Evolutionary conservation across 2,329 filamentous ascomycete species (phyloP).

Genomic region (Stachybotrys elegans): DNA sequence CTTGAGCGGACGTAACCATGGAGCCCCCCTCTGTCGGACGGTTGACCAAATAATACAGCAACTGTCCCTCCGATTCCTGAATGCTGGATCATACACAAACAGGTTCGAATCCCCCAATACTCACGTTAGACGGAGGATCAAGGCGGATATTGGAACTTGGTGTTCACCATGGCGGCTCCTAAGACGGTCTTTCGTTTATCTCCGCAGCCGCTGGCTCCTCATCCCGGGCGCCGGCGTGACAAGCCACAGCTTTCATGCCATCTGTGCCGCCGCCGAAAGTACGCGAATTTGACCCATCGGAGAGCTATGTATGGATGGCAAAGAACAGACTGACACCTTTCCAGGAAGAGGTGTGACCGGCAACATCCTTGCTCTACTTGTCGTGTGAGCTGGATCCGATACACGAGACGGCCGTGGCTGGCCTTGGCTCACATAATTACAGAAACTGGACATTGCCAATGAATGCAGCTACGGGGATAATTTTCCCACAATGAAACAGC

Average conservation of each 20-base stretch:
- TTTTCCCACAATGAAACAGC: neutral
- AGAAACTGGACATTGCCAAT: neutral
- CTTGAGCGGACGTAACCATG: too few relatives aligned
- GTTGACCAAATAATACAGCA: too few relatives aligned
- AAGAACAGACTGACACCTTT: neutral
- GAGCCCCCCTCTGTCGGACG: too few relatives aligned
- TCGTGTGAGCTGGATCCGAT: neutral
- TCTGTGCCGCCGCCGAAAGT: constrained; percentile 3
- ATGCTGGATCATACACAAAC: too few relatives aligned
- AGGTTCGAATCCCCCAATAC: neutral
- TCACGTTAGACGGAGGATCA: neutral
- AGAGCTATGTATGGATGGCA: neutral
- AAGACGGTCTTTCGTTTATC: too few relatives aligned
- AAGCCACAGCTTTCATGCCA: constrained; percentile 4
- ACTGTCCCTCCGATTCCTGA: too few relatives aligned
- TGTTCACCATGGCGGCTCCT: neutral
- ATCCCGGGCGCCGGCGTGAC: neutral
- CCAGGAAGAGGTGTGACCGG: neutral
- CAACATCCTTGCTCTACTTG: neutral
- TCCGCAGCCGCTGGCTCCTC: too few relatives aligned
- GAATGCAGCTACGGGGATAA: neutral
- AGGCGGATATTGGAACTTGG: neutral
- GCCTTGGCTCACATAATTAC: neutral
- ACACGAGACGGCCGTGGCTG: neutral
- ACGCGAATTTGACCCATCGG: neutral